These are phyloP conservation scores for Lachnellula hyalina DNA, from an alignment of 2,329 filamentous ascomycete genomes.

Conservation along the genomic window DNA sequence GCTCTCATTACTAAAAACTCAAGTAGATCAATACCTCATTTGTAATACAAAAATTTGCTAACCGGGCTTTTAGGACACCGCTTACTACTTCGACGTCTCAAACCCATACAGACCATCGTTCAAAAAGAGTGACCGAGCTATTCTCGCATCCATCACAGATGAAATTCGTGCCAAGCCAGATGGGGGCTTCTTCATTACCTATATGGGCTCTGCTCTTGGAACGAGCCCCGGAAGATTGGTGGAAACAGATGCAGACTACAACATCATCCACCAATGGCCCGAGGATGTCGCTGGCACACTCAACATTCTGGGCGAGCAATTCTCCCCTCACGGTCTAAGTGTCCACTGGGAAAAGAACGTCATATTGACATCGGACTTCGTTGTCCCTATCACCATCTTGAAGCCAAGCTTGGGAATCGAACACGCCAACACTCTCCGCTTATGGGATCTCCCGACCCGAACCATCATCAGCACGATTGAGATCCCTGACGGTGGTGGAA, in stretches of 20 bases:
- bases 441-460: slow-evolving; percentile 50
- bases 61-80: slow-evolving; percentile 43
- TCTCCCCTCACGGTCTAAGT: slow-evolving; percentile 54
- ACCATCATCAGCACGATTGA: slow-evolving; percentile 56
- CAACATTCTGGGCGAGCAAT: slow-evolving; percentile 55
- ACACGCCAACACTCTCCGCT: slow-evolving; percentile 51
- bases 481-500: slow-evolving; percentile 54
- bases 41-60: neutral
- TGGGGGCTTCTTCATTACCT: slow-evolving; percentile 34
- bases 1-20: slow-evolving; percentile 52
- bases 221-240: slow-evolving; percentile 54
- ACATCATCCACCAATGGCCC: slow-evolving; percentile 59
- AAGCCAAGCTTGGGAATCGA: slow-evolving; percentile 52
- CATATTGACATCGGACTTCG: slow-evolving; percentile 58
- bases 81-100: slow-evolving; percentile 55
- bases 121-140: slow-evolving; percentile 53
- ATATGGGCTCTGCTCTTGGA: slow-evolving; percentile 42
- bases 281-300: slow-evolving; percentile 48
- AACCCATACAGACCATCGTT: slow-evolving; percentile 55
- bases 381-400: slow-evolving; percentile 55
- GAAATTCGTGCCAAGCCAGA: slow-evolving; percentile 60
- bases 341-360: slow-evolving; percentile 53
- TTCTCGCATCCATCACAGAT: slow-evolving; percentile 55
- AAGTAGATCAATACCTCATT: slow-evolving; percentile 21
- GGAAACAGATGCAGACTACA: slow-evolving; percentile 53